Evolutionary conservation across 176 grass and related monocot species (phyloP).

Genomic region (Musa acuminata): DNA sequence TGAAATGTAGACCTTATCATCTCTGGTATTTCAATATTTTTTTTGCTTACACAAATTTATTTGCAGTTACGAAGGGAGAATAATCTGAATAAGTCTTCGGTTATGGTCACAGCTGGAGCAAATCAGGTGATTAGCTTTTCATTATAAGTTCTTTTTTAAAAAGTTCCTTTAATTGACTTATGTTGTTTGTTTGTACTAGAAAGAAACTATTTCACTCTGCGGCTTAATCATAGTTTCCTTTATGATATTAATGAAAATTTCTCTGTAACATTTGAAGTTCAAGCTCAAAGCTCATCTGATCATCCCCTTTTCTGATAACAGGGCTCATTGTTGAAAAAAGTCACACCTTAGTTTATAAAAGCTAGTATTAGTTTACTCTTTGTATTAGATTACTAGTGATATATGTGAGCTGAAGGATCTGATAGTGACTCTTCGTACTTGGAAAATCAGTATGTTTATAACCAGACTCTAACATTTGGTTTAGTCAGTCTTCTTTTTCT

Average conservation of each 20-base stretch:
- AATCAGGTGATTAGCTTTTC: conserved; percentile 66
- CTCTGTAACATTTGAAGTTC: no score
- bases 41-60: not conserved
- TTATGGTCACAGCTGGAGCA: conserved; percentile 97
- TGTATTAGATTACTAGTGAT: no score
- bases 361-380: no score
- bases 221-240: not conserved
- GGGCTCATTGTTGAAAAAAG: no score
- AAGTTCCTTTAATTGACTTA: not conserved
- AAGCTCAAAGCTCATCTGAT: not conserved
- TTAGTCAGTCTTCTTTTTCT: no score
- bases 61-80: conserved; percentile 74
- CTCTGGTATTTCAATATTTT: not conserved
- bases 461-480: no score
- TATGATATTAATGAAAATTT: not conserved
- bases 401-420: no score
- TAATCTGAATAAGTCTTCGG: conserved; percentile 69
- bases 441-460: no score
- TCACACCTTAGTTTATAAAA: no score
- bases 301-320: not conserved
- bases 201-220: not conserved
- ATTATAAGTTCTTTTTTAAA: not conserved
- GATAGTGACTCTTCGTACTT: no score
- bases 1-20: no score
- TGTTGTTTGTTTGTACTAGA: not conserved